Evolutionary conservation across 2,329 filamentous ascomycete species (phyloP).

Genomic region (Stagonosporopsis vannaccii): DNA sequence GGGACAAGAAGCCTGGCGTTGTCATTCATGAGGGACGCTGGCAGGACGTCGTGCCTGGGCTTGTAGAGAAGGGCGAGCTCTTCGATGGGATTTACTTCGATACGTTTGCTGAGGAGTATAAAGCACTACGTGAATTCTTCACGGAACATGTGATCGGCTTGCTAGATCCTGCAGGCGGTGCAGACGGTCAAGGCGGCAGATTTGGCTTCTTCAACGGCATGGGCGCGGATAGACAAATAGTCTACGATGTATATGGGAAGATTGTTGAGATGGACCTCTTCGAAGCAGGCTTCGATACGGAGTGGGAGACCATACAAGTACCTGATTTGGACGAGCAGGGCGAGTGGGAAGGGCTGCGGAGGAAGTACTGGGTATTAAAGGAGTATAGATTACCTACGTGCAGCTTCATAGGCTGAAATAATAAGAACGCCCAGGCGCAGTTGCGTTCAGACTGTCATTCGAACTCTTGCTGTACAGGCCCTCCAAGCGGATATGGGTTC

Average conservation of each 20-base stretch:
- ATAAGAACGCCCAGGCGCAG: not conserved
- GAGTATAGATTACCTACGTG: constrained; percentile 78
- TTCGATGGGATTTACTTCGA: constrained; percentile 83
- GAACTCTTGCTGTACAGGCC: too few species aligned
- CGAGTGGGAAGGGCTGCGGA: constrained; percentile 87
- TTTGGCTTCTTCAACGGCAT: constrained; percentile 77
- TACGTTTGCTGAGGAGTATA: constrained; percentile 95
- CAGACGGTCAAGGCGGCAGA: constrained; percentile 54
- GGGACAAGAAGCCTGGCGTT: constrained; percentile 59
- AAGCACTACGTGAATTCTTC: constrained; percentile 85
- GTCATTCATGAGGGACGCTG: constrained; percentile 58
- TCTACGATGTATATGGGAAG: constrained; percentile 94
- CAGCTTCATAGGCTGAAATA: constrained; percentile 70
- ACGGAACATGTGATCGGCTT: constrained; percentile 83
- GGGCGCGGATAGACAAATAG: constrained; percentile 88
- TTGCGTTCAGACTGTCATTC: too few species aligned
- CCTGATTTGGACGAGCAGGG: constrained; percentile 73
- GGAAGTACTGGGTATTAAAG: constrained; percentile 88
- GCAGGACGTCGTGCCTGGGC: constrained; percentile 57
- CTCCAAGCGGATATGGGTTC: too few species aligned
- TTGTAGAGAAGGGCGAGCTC: constrained; percentile 52
- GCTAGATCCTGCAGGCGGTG: constrained; percentile 64
- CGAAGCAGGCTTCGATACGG: constrained; percentile 87
- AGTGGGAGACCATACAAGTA: constrained; percentile 81
- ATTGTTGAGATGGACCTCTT: constrained; percentile 88